Conservation (phyloP, 345 rosid species). For the Melaleuca quinquenervia region DNA sequence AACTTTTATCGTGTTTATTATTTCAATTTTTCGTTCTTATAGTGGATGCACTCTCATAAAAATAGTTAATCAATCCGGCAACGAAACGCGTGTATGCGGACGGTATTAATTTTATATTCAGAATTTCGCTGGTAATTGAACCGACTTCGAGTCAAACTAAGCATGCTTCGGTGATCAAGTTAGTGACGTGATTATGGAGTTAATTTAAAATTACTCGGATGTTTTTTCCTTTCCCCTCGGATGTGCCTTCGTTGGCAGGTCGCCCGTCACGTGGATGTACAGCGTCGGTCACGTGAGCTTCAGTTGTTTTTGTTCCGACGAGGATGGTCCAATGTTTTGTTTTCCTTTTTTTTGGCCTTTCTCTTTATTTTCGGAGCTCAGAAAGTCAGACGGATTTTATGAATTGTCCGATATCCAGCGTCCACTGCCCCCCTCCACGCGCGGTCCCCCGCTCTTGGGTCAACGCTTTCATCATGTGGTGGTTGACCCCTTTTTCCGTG, state of each 20-base stretch:
- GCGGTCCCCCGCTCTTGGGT: neutral
- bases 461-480: neutral
- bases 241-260: neutral
- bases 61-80: rapidly evolving
- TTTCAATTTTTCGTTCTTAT: neutral
- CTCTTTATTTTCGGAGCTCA: neutral
- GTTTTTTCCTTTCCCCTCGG: neutral
- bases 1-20: neutral
- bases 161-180: neutral
- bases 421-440: neutral
- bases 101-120: neutral
- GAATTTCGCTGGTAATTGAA: neutral
- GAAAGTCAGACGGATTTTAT: neutral
- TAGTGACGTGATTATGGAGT: no score
- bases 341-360: neutral
- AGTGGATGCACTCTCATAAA: neutral
- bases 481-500: neutral
- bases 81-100: rapidly evolving
- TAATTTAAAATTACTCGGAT: neutral
- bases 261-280: neutral
- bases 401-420: neutral
- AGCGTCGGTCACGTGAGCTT: neutral
- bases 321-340: neutral
- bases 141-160: neutral
- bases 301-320: neutral